Evolutionary conservation across 371 early-diverging fungal species (phyloP), one percentile per base, ranked within the genome.

Genomic region (Rhizopus sp.): DNA sequence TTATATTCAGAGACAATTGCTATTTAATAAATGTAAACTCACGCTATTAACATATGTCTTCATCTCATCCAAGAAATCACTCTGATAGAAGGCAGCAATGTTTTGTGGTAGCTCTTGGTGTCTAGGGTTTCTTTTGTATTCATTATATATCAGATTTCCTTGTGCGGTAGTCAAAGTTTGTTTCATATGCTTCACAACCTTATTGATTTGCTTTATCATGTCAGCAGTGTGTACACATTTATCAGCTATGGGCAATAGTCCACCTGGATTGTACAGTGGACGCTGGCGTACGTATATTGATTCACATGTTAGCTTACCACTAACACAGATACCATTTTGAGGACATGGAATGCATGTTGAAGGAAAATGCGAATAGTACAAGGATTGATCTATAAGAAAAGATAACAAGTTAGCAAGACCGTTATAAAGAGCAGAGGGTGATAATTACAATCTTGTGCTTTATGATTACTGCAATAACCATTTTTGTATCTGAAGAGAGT

Each of bases 281-380:
- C 45, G 50, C 29, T 55, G 58, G 48, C 57, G 30, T 34, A 62
- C 49, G 23, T 62, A 67, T 8, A 67, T 17, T 7, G 53, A 10
- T 34, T 59, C 63, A 31, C 67, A 67, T 15, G 9, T 38, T 38
- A 67, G 16, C 33, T 59, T 59, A 0, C 63, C 63, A 10, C 44
- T 33, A 12, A 23, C 40, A 23, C 68, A 68, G 2, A 50, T 39
- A 44, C 63, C 68, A 40, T 63, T 55, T 5, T 45, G 50, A 31
- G 68, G 68, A 35, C 68, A 68, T 8, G 68, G 68, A 35, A 68
- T 68, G 16, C 68, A 68, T 7, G 57, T 29, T 0, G 50, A 53
- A 15, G 63, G 66, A 12, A 57, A 33, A 3, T 53, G 8, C 9
- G 62, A 66, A 2, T 10, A 12, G 10, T 6, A 10, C 15, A 15